These are phyloP conservation scores for Mycena chlorophos DNA, from an alignment of 768 basidiomycete genomes.

Conservation along the genomic window DNA sequence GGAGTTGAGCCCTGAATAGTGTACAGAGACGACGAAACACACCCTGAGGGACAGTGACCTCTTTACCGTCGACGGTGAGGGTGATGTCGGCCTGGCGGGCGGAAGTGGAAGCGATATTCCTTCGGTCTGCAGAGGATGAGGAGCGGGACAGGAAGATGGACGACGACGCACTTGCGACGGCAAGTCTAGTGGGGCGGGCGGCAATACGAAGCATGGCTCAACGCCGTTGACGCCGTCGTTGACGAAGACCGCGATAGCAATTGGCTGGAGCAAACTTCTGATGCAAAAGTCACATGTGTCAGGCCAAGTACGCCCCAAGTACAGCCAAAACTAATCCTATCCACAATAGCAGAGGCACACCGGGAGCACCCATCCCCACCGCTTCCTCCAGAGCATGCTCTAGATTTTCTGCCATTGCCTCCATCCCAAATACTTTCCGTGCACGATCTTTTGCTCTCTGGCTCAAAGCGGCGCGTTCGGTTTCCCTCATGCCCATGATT, in stretches of 20 bases:
- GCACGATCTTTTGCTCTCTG: conserved; percentile 63
- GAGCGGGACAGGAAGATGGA: conserved; percentile 8
- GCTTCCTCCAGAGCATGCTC: conserved; percentile 58
- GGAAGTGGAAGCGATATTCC: conserved; percentile 66
- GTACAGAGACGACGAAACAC: conserved; percentile 24
- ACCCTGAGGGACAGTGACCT: conserved; percentile 97
- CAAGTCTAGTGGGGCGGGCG: conserved; percentile 69
- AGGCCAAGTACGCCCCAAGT: background rate
- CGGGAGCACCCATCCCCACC: conserved; percentile 48
- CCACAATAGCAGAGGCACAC: background rate
- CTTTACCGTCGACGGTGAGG: conserved; percentile 93
- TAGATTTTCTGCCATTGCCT: conserved; percentile 65
- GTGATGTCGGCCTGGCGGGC: conserved; percentile 78
- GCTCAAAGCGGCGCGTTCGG: conserved; percentile 50
- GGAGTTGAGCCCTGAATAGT: conserved; percentile 10
- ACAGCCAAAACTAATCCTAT: background rate
- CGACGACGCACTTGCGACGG: conserved; percentile 12
- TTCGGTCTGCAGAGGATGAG: conserved; percentile 44
- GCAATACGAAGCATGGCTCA: conserved; percentile 62
- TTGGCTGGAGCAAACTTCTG: background rate
- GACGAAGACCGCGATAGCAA: background rate
- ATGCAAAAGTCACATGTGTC: background rate
- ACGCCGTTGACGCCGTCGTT: background rate
- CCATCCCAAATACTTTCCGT: conserved; percentile 68
- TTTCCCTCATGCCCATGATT: conserved; percentile 48